A percentile compares a stretch with the other conserved stretches of the same genome.
These are phyloP conservation scores for Gardenia jasminoides DNA, from an alignment of 257 asterid genomes.

Conservation along the genomic window DNA sequence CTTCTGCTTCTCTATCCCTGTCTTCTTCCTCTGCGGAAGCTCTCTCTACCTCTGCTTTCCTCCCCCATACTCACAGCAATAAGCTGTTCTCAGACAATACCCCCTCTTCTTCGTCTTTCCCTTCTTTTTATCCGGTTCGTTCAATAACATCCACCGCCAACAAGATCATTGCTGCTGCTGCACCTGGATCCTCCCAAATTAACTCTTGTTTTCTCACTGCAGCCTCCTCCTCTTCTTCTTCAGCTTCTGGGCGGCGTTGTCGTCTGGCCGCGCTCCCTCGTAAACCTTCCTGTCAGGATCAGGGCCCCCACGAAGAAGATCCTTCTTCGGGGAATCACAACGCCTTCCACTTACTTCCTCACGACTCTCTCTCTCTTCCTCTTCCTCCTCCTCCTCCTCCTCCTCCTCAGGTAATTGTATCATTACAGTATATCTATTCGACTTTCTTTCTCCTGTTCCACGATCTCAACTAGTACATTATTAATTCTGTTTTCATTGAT, in stretches of 20 bases:
- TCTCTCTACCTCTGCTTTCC: slow-evolving; percentile 38
- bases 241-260: slow-evolving; percentile 31
- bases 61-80: slow-evolving; percentile 15
- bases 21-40: slow-evolving; percentile 57
- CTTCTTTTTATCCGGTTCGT: slow-evolving; percentile 14
- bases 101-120: not conserved
- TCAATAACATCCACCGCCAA: not conserved
- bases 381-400: slow-evolving; percentile 27
- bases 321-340: slow-evolving; percentile 26
- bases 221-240: slow-evolving; percentile 14
- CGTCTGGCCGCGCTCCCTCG: slow-evolving; percentile 40
- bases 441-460: too few species aligned
- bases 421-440: too few species aligned
- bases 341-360: slow-evolving; percentile 39
- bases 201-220: slow-evolving; percentile 22
- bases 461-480: not conserved
- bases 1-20: slow-evolving; percentile 26
- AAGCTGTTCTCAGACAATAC: slow-evolving; percentile 25
- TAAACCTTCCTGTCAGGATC: slow-evolving; percentile 36
- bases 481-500: too few species aligned
- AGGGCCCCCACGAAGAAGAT: slow-evolving; percentile 36
- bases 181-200: slow-evolving; percentile 18
- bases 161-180: not conserved
- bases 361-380: slow-evolving; percentile 17
- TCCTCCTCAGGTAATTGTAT: slow-evolving; percentile 12